These are phyloP conservation scores for Tolypocladium endophyticum DNA, from an alignment of 2,329 filamentous ascomycete species.

Conservation along the genomic window DNA sequence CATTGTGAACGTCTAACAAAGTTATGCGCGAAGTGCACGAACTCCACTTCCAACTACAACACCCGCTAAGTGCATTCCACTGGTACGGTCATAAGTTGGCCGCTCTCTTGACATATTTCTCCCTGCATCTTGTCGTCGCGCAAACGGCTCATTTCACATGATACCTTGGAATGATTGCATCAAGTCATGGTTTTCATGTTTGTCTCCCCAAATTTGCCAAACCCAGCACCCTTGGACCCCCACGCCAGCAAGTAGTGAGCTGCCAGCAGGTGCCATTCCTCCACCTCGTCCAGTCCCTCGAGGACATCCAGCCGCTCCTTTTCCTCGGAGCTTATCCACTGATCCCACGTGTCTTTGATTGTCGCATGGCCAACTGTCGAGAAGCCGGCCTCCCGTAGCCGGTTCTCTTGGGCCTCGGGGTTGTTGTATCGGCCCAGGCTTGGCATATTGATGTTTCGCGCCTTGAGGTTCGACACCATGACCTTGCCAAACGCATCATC, in stretches of 20 bases:
- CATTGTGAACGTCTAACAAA: background rate
- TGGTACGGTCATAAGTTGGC: background rate
- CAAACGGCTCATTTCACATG: background rate
- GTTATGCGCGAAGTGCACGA: background rate
- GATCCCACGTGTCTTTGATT: slow-evolving; percentile 56
- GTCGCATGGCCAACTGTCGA: slow-evolving; percentile 28
- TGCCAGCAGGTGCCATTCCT: slow-evolving; percentile 83
- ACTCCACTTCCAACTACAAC: background rate
- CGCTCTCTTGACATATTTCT: background rate
- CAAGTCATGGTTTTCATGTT: background rate
- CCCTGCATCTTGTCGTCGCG: background rate
- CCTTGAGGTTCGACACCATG: slow-evolving; percentile 83
- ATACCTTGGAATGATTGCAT: background rate
- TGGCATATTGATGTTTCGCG: slow-evolving; percentile 73
- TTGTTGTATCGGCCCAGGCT: slow-evolving; percentile 66
- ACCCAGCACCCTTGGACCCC: slow-evolving; percentile 54
- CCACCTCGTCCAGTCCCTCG: slow-evolving; percentile 88
- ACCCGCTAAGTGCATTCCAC: background rate
- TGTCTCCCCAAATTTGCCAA: background rate
- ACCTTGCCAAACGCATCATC: slow-evolving; percentile 80
- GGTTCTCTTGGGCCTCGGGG: slow-evolving; percentile 54
- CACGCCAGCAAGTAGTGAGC: slow-evolving; percentile 84
- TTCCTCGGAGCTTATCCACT: slow-evolving; percentile 61
- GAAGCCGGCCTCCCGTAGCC: slow-evolving; percentile 61
- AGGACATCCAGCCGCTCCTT: slow-evolving; percentile 68